Conservation (phyloP, 352 stramenopile species). For the Phytopythium vexans region DNA sequence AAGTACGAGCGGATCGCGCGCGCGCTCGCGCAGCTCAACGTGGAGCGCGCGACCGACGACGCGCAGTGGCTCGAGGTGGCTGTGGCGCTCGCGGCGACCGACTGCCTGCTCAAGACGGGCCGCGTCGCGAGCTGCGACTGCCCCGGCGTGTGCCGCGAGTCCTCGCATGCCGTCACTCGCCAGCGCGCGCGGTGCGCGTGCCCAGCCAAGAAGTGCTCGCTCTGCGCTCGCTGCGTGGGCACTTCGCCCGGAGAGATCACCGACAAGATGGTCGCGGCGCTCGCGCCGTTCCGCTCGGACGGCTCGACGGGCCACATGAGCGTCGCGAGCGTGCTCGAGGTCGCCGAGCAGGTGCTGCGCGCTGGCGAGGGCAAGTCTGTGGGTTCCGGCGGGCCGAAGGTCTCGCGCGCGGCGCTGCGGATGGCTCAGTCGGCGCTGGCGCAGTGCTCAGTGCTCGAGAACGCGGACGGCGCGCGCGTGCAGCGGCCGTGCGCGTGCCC, state of each 20-base stretch:
- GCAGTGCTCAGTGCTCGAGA: conserved; percentile 70
- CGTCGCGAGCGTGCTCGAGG: conserved; percentile 19
- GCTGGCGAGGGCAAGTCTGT: conserved; percentile 46
- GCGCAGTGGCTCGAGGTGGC: conserved; percentile 73
- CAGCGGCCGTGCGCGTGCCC: conserved; percentile 75
- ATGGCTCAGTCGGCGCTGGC: conserved; percentile 62
- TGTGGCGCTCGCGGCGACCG: conserved; percentile 69
- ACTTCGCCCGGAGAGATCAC: conserved; percentile 58
- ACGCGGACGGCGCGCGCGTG: conserved; percentile 47
- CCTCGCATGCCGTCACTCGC: conserved; percentile 56
- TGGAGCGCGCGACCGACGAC: conserved; percentile 47
- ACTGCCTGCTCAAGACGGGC: conserved; percentile 74
- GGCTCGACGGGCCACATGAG: conserved; percentile 5
- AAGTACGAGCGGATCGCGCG: conserved; percentile 79
- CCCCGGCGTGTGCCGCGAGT: conserved; percentile 56
- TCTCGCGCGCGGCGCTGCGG: conserved; percentile 37
- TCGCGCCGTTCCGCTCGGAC: conserved; percentile 49
- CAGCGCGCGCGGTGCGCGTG: conserved; percentile 79
- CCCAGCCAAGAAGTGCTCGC: conserved; percentile 74
- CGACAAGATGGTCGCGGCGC: conserved; percentile 54
- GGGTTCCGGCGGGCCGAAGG: conserved; percentile 16
- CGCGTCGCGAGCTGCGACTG: conserved; percentile 72
- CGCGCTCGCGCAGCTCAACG: conserved; percentile 62
- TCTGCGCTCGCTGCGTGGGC: conserved; percentile 64
- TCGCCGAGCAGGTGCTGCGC: conserved; percentile 46